Base-by-base conservation (phyloP, 495 filamentous ascomycete species). In the Penicillium chermesinum region DNA sequence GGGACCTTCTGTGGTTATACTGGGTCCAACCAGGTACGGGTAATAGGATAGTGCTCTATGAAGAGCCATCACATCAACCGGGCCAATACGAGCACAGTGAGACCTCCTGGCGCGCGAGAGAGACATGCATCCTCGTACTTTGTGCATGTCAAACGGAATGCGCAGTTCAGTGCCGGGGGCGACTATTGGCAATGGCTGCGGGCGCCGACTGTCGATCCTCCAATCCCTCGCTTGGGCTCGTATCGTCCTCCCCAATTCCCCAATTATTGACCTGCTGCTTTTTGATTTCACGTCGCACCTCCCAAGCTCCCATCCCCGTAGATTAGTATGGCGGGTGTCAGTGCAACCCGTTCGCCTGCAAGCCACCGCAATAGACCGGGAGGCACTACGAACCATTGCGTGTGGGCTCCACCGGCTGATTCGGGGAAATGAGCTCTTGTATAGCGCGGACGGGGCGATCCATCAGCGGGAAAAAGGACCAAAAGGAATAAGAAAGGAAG, bases 121-220 rank as follows among this genome's bases (percentile, higher is more conserved):
- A 37, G 14, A 17, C 12, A 41, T 30, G 25, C 10, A 30, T 10
- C n/a, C n/a, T n/a, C 25, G 52, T 50, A 55, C 52, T 47, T 47
- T 50, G 50, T 53, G 45, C 49, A 44, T 55, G 52, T 50, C 54
- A 58, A 52, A 53, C 55, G 58, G 55, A 61, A 62, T 59, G 58
- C 34, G 38, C 52, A 58, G 38, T 62, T 63, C 56, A 54, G 49
- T 67, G 61, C 58, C 59, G 57, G 63, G 55, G 25, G 47, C 41
- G 53, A 71, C 67, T 71, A 71, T 69, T 69, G 67, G 59, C 65
- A 66, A 66, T 69, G 62, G 66, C 61, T 60, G 63, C 62, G 65
- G 64, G 62, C 61, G 46, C 66, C 65, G 61, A 57, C 61, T 30
- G 66, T 70, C 67, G 67, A 70, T 68, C 67, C 57, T 58, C 64